Conservation (phyloP, 139 green algal genomes). For the Coelastrella sp. region DNA sequence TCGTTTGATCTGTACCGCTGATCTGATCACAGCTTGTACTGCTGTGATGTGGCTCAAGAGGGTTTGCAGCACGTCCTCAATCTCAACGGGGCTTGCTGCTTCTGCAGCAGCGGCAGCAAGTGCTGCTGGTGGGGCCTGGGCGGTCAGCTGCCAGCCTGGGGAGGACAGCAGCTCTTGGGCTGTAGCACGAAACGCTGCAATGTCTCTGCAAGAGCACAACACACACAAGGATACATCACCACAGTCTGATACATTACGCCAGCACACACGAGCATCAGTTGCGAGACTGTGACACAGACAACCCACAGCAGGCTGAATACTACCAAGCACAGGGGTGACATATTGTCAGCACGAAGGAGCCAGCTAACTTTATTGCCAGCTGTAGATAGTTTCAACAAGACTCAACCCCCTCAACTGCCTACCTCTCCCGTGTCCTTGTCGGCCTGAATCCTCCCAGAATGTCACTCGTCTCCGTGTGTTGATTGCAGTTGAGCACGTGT, state of each 20-base stretch:
- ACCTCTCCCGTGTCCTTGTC: constrained; percentile 43
- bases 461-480: constrained; percentile 98
- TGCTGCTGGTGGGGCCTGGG: background rate
- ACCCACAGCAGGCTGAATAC: no score
- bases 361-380: no score
- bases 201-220: constrained; percentile 29
- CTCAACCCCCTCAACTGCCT: no score
- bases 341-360: no score
- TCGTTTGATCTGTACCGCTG: background rate
- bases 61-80: constrained; percentile 3
- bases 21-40: background rate
- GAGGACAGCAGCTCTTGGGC: constrained; percentile 33
- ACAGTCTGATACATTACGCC: no score
- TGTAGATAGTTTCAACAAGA: no score
- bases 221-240: no score
- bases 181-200: constrained; percentile 32
- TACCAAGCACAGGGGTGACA: no score
- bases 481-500: constrained; percentile 99
- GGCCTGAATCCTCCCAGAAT: constrained; percentile 97
- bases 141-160: constrained; percentile 31
- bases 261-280: no score
- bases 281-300: no score
- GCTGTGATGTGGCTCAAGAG: background rate
- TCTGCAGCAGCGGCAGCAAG: constrained; percentile 22
- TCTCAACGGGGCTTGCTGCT: constrained; percentile 21